Evolutionary conservation across 495 filamentous ascomycete species (phyloP).

Genomic region (Neurospora tetrasperma): DNA sequence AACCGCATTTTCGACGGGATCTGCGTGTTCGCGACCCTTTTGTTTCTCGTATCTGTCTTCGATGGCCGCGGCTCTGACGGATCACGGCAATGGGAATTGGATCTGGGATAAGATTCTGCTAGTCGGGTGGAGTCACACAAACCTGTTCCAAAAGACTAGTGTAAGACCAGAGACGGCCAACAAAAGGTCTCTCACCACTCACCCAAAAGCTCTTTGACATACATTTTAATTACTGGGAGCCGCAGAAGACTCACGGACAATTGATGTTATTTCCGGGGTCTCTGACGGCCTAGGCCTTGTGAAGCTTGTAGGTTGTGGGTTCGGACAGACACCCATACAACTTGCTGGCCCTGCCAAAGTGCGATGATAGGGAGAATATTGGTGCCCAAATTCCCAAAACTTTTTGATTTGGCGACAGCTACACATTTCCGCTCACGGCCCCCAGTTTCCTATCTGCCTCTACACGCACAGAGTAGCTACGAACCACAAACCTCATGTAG

Average conservation of each 20-base stretch:
- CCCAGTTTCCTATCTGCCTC: not conserved
- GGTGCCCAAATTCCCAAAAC: not conserved
- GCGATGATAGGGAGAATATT: not conserved
- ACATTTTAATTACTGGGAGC: not conserved
- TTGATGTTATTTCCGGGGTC: not conserved
- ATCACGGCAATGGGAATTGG: not conserved
- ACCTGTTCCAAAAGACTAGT: not conserved
- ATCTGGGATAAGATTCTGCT: not conserved
- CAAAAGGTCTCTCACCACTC: not conserved
- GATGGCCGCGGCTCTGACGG: not conserved
- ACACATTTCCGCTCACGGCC: not conserved
- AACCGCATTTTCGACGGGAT: not conserved
- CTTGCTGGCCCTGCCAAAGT: not conserved
- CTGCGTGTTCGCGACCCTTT: not conserved
- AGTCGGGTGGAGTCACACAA: not conserved
- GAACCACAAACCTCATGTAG: not conserved
- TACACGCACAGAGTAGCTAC: not conserved
- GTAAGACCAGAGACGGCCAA: not conserved
- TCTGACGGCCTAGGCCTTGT: not conserved
- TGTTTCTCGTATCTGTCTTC: not conserved
- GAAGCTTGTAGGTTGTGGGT: not conserved
- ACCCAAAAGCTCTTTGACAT: not conserved
- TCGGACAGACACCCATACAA: not conserved
- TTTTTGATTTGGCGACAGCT: not conserved
- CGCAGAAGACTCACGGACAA: not conserved